These are phyloP conservation scores for Globisporangium acanthophoron DNA, from an alignment of 352 stramenopile species.

Conservation along the genomic window DNA sequence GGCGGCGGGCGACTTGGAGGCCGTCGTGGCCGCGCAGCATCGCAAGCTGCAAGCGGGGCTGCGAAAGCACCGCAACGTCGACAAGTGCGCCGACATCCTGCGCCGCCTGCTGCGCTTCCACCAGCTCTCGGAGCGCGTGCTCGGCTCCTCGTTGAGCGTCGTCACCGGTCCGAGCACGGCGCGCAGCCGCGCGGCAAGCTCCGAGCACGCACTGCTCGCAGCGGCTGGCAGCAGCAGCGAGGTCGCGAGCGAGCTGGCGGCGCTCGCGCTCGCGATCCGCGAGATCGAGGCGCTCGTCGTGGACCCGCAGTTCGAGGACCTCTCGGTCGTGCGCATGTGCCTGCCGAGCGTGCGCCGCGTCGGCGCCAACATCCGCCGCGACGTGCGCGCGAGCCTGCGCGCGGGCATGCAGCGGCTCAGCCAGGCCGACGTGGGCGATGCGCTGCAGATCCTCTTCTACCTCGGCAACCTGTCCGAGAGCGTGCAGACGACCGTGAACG, in stretches of 20 bases:
- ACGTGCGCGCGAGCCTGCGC: slow-evolving; percentile 45
- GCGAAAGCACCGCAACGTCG: slow-evolving; percentile 72
- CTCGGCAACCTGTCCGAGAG: slow-evolving; percentile 53
- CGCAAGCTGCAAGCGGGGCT: slow-evolving; percentile 52
- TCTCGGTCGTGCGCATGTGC: slow-evolving; percentile 56
- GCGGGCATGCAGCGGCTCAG: slow-evolving; percentile 49
- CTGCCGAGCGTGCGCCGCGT: slow-evolving; percentile 47
- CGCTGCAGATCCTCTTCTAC: slow-evolving; percentile 79
- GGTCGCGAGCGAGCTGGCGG: slow-evolving; percentile 36
- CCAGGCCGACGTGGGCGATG: slow-evolving; percentile 64
- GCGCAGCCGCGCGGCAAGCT: slow-evolving; percentile 5
- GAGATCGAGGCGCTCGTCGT: slow-evolving; percentile 59
- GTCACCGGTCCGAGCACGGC: slow-evolving; percentile 2
- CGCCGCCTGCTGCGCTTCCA: slow-evolving; percentile 71
- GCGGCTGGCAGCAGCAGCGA: slow-evolving; percentile 4
- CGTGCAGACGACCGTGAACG: slow-evolving; percentile 73
- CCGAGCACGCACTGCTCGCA: neutral
- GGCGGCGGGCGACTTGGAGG: slow-evolving; percentile 56
- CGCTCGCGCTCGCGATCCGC: slow-evolving; percentile 60
- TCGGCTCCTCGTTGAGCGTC: slow-evolving; percentile 35
- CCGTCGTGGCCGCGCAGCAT: slow-evolving; percentile 47
- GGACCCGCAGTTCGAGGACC: slow-evolving; percentile 53
- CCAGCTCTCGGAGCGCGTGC: slow-evolving; percentile 53
- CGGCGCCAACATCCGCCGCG: slow-evolving; percentile 37
- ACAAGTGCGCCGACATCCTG: slow-evolving; percentile 70